Evolutionary conservation across 2,329 filamentous ascomycete genomes (phyloP), one percentile per base, ranked within the genome.

Genomic region (Xylariomycetidae sp.): DNA sequence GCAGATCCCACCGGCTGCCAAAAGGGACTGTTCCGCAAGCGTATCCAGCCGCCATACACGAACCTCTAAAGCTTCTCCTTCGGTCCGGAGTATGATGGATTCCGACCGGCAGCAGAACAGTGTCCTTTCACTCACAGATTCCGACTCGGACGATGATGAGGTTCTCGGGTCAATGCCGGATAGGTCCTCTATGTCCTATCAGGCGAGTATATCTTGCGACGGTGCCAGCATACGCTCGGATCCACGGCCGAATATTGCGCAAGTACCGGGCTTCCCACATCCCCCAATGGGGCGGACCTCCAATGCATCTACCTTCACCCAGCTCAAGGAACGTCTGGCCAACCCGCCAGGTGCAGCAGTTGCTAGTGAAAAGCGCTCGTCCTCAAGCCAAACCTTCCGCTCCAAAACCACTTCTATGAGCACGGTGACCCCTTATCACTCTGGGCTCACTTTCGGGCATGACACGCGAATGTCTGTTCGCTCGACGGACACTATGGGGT

Each of bases 41-140:
- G 56, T 75, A 34, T 75, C 72, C 4, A 76, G 72, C 36, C 64
- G 69, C 23, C 66, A 74, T 34, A 76, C 71, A 2, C 63, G 68
- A 25, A 73, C 68, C 0, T 76, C 72, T 1, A 72, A 68, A 44
- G 66, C 67, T 0, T 74, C 72, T 0, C 64, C 61, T 12, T 72
- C 70, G 0, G 59, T 60, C 8, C 61, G 50, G 19, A 74, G 70
- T 43, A 54, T 74, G 12, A 52, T 64, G 6, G 67, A 69, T 22
- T 61, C 69, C 2, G 72, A 78, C 39, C 57, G 76, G 5, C 62
- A 72, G 25, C 64, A 72, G 32, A 73, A 63, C 38, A 77, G 74
- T 39, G 63, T 78, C 1, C 54, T 78, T 10, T 70, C 72, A 1
- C 61, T 78, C 1, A 76, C 72, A 1, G 55, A 58, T 2, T 46